phyloP scores from a whole-genome alignment of 768 basidiomycete genomes.

The Krasilnikovozyma curviuscula region DNA sequence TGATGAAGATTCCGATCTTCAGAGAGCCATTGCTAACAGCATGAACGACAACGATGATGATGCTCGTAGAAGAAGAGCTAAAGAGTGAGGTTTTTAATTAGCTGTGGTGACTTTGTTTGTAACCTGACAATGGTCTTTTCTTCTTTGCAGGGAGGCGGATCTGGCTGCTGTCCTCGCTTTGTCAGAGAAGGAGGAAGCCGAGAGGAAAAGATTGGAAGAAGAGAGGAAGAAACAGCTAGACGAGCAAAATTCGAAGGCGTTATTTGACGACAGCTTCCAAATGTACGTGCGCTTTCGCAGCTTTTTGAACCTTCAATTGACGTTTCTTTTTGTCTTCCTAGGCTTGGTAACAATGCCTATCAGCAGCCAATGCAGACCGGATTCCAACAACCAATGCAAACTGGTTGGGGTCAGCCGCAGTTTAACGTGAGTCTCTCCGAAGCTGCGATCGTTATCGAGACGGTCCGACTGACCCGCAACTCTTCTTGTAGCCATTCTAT shows the following conservation, averaged over 20 bases:
- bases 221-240: slow-evolving; percentile 49
- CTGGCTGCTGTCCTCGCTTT: slow-evolving; percentile 59
- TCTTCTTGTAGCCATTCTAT: slow-evolving; percentile 10
- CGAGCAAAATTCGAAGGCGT: slow-evolving; percentile 46
- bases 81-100: slow-evolving; percentile 28
- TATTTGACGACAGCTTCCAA: slow-evolving; percentile 77
- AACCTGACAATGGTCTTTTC: neutral
- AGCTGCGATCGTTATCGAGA: neutral
- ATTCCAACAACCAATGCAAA: slow-evolving; percentile 29
- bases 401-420: slow-evolving; percentile 33
- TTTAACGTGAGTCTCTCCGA: slow-evolving; percentile 41
- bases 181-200: slow-evolving; percentile 77
- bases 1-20: slow-evolving; percentile 63
- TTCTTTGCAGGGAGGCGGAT: slow-evolving; percentile 42
- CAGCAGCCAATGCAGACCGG: slow-evolving; percentile 31
- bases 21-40: slow-evolving; percentile 72
- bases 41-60: slow-evolving; percentile 50
- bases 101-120: neutral
- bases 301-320: neutral
- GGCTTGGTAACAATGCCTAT: slow-evolving; percentile 19
- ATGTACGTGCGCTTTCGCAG: slow-evolving; percentile 34
- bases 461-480: neutral
- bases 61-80: slow-evolving; percentile 28
- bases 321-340: neutral
- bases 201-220: slow-evolving; percentile 60